A percentile compares a stretch with the other conserved stretches of the same genome.
phyloP scores from a whole-genome alignment of 441 rosid species.

The Croton laevigatus region DNA sequence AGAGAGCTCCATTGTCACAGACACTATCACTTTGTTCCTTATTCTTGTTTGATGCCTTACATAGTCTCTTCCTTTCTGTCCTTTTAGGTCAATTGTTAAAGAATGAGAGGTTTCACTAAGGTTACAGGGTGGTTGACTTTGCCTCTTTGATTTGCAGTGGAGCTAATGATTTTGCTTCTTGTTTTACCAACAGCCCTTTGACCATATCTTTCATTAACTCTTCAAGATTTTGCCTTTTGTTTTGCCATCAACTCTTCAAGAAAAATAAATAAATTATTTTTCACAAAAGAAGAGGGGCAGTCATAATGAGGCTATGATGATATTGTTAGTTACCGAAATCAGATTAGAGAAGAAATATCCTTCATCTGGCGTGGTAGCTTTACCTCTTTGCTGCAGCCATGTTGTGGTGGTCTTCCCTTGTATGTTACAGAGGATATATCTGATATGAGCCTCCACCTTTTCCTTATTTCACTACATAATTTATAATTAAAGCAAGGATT shows the following conservation, averaged over 20 bases:
- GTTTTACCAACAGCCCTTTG: background rate
- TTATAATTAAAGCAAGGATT: background rate
- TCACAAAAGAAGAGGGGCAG: no score
- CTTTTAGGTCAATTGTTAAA: background rate
- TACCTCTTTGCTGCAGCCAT: background rate
- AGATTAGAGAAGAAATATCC: background rate
- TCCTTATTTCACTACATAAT: background rate
- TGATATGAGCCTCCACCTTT: background rate
- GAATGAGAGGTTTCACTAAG: conserved; percentile 58
- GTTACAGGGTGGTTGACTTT: conserved; percentile 9
- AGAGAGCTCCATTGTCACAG: no score
- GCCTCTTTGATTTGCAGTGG: conserved; percentile 8
- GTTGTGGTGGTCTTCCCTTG: background rate
- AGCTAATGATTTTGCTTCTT: conserved; percentile 30
- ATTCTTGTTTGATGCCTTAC: background rate
- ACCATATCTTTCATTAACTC: no score
- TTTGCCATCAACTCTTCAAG: no score
- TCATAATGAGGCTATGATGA: background rate
- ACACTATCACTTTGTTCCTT: no score
- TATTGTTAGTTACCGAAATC: background rate
- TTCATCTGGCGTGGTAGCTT: background rate
- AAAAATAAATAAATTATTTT: no score
- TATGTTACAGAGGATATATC: background rate
- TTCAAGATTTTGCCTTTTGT: no score
- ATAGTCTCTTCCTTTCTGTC: no score